phyloP scores from a whole-genome alignment of 1,284 basidiomycete species.

The Inonotus hispidus region DNA sequence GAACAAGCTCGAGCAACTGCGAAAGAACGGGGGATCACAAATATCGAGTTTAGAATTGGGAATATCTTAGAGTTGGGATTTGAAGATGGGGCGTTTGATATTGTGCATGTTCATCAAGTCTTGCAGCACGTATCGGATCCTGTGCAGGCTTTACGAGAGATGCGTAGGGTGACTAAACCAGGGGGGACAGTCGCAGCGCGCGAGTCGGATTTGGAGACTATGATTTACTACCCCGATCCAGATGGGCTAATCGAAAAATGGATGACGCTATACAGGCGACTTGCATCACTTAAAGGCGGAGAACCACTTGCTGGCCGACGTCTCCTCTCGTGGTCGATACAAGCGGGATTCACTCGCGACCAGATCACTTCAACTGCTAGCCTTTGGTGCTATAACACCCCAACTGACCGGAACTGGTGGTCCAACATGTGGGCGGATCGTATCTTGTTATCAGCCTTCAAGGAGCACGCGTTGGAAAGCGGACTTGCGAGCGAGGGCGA shows the following conservation, averaged over 20 bases:
- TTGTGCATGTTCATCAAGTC: slow-evolving; percentile 43
- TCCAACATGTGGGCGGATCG: slow-evolving; percentile 33
- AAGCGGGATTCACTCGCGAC: slow-evolving; percentile 28
- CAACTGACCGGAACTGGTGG: slow-evolving; percentile 33
- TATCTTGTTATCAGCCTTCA: slow-evolving; percentile 28
- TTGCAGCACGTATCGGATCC: slow-evolving; percentile 39
- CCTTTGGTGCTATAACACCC: slow-evolving; percentile 32
- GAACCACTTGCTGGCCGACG: slow-evolving; percentile 29
- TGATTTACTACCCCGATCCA: slow-evolving; percentile 31
- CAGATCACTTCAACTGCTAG: slow-evolving; percentile 27
- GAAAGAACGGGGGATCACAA: slow-evolving; percentile 25
- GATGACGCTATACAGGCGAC: slow-evolving; percentile 23
- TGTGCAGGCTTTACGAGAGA: slow-evolving; percentile 35
- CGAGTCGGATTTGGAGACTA: slow-evolving; percentile 30
- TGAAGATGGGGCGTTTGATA: slow-evolving; percentile 36
- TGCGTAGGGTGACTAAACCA: slow-evolving; percentile 37
- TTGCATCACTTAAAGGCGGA: slow-evolving; percentile 27
- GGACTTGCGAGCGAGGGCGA: slow-evolving; percentile 27
- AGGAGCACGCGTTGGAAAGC: slow-evolving; percentile 26
- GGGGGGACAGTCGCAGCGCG: slow-evolving; percentile 39
- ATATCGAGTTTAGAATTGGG: slow-evolving; percentile 31
- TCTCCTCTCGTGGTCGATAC: slow-evolving; percentile 28
- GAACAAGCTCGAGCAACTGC: slow-evolving; percentile 29
- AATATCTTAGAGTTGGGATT: slow-evolving; percentile 31
- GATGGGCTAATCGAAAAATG: slow-evolving; percentile 23